Base-by-base conservation (phyloP, 2,329 filamentous ascomycete genomes). In the Septoria petroselini region DNA sequence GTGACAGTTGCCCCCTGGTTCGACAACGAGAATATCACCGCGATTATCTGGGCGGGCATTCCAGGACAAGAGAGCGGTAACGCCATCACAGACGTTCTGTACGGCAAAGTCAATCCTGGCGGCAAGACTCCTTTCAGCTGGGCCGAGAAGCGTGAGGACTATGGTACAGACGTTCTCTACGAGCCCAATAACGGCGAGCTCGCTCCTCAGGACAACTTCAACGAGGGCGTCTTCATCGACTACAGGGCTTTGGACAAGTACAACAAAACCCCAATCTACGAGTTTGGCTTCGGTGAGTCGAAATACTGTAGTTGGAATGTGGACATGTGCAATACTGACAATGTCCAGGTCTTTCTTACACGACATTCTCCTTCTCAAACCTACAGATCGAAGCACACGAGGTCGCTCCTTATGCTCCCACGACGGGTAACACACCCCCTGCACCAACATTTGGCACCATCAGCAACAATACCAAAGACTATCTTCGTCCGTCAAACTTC, bases 61-160 rank as follows among this genome's bases (percentile, higher is more conserved):
- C 88, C 89, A 0, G 90, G 90, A 8, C 85, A 95, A 65, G 86
- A 95, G 67, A 86, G 84, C 17, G 89, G 90, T 41, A 87, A 90
- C 64, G 78, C 85, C 2, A 81, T 95, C 47, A 79, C 81, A 8
- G 88, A 94, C 60, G 78, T 95, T n/a, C 80, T 95, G 8, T 95
- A 91, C 68, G 89, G 90, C 35, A 80, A 79, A 52, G 79, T 85
- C 54, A 91, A 89, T 70, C 88, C 88, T 1, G 81, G 81, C 21
- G 90, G 81, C 42, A 86, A 88, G 57, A 58, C 60, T 35, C 62
- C 63, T 0, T 95, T 94, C 69, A 93, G 88, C 3, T 86, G 89
- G 77, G 89, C 86, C 9, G 74, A 76, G 30, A 79, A 80, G 2
- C 78, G 77, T 12, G 75, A 79, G 55, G 81, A 85, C 60, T 93